A percentile compares a stretch with the other conserved stretches of the same genome.
Conservation (phyloP, 805 yeast genomes). For the Cephaloascus albidus region DNA sequence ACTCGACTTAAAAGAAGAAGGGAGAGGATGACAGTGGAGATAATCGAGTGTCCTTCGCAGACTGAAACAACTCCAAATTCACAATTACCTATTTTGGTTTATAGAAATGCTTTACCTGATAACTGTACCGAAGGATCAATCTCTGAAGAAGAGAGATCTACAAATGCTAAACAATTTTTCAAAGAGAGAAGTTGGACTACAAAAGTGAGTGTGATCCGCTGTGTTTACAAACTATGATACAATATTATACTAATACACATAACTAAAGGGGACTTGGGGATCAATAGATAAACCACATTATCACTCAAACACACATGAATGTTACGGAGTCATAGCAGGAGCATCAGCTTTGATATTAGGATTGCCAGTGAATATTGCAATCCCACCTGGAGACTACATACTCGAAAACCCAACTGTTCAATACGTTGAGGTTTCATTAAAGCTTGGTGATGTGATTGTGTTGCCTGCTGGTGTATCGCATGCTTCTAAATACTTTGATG, state of each 20-base stretch:
- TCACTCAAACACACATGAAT: slow-evolving; percentile 6
- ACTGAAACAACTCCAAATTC: slow-evolving; percentile 3
- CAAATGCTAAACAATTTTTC: slow-evolving; percentile 1
- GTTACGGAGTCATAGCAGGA: slow-evolving; percentile 3
- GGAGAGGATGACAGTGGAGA: no score
- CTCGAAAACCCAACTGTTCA: neutral
- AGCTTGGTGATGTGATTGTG: slow-evolving; percentile 3
- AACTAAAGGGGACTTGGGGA: slow-evolving; percentile 1
- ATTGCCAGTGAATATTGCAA: slow-evolving; percentile 1
- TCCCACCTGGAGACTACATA: slow-evolving; percentile 1
- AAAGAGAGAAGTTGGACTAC: slow-evolving; percentile 1
- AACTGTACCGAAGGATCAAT: neutral
- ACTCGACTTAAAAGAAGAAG: no score
- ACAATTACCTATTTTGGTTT: slow-evolving; percentile 2
- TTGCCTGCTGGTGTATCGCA: slow-evolving; percentile 6
- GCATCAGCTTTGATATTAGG: slow-evolving; percentile 4
- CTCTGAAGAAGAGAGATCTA: neutral
- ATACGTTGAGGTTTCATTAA: slow-evolving; percentile 1
- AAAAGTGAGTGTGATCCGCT: slow-evolving; percentile 1
- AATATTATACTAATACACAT: no score
- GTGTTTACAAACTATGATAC: no score
- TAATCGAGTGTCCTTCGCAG: neutral
- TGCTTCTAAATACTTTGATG: slow-evolving; percentile 1
- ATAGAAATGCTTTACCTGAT: slow-evolving; percentile 1
- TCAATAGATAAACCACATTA: slow-evolving; percentile 1